phyloP scores from a whole-genome alignment of 2,329 filamentous ascomycete genomes.

The Neonectria punicea region DNA sequence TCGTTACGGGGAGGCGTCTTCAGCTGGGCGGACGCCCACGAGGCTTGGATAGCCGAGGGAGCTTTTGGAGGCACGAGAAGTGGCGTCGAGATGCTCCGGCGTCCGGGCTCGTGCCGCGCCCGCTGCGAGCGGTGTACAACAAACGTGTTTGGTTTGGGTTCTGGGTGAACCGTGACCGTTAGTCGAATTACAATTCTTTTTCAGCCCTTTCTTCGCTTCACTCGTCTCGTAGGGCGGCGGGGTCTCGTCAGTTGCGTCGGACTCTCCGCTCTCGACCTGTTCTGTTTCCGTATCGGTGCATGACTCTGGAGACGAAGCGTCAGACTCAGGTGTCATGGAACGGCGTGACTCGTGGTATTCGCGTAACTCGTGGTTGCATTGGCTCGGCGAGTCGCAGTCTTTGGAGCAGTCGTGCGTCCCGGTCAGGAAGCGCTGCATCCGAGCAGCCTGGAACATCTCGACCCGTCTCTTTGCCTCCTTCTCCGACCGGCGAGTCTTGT shows the following conservation, averaged over 20 bases:
- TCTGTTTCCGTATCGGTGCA: not conserved
- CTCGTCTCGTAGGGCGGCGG: conserved; percentile 7
- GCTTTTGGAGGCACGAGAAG: conserved; percentile 34
- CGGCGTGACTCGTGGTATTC: conserved; percentile 11
- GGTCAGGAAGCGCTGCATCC: conserved; percentile 16
- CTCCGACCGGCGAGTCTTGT: conserved; percentile 1
- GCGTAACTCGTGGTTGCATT: conserved; percentile 31
- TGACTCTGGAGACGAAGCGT: not conserved
- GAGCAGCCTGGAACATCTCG: not conserved
- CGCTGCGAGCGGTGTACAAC: conserved; percentile 42
- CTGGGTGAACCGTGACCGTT: conserved; percentile 36
- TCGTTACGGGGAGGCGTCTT: conserved; percentile 41
- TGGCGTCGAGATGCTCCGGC: conserved; percentile 25
- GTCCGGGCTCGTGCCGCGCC: conserved; percentile 26
- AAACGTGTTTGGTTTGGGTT: conserved; percentile 29
- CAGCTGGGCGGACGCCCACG: conserved; percentile 32
- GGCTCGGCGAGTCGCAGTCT: conserved; percentile 40
- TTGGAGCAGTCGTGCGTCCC: conserved; percentile 31
- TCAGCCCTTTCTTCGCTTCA: conserved; percentile 19
- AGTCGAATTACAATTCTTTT: not conserved
- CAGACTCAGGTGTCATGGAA: not conserved
- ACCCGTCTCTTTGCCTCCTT: not conserved
- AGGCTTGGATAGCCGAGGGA: conserved; percentile 42
- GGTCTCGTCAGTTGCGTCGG: not conserved
- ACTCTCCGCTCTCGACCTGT: conserved; percentile 3